Conservation (phyloP, 2,329 filamentous ascomycete species). For the Parasarocladium wereldwijsianum region DNA sequence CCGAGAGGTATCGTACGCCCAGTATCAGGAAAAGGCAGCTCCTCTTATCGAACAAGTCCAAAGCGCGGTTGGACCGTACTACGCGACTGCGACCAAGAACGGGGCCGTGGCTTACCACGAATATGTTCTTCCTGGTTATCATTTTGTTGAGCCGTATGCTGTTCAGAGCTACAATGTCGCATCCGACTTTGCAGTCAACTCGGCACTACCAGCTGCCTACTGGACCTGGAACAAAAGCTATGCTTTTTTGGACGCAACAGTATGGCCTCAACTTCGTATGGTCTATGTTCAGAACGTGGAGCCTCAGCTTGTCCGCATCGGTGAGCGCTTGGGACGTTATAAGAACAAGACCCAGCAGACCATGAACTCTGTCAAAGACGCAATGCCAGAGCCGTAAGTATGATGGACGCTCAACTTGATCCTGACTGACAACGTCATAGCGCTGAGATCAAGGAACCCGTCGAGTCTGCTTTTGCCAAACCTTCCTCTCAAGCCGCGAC, state of each 20-base stretch:
- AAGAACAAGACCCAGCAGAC: slow-evolving; percentile 22
- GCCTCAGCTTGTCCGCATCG: slow-evolving; percentile 85
- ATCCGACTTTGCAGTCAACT: slow-evolving; percentile 51
- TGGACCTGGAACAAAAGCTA: slow-evolving; percentile 57
- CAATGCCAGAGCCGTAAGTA: not conserved
- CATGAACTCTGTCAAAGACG: slow-evolving; percentile 11
- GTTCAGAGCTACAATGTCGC: slow-evolving; percentile 51
- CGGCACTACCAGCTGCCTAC: slow-evolving; percentile 56
- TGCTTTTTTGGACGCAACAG: slow-evolving; percentile 55
- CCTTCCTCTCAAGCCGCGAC: slow-evolving; percentile 14
- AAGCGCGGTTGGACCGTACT: slow-evolving; percentile 53
- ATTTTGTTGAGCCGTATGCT: slow-evolving; percentile 59
- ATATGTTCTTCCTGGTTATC: slow-evolving; percentile 62
- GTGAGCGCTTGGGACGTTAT: slow-evolving; percentile 72
- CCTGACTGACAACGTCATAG: not conserved
- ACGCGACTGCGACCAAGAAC: slow-evolving; percentile 46
- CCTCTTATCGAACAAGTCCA: slow-evolving; percentile 56
- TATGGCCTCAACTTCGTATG: slow-evolving; percentile 70
- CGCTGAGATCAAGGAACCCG: slow-evolving; percentile 6
- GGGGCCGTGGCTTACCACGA: slow-evolving; percentile 55
- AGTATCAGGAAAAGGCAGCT: slow-evolving; percentile 58
- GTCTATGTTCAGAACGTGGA: slow-evolving; percentile 88
- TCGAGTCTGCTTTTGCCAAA: slow-evolving; percentile 19
- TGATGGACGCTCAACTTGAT: not conserved
- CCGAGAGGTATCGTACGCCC: slow-evolving; percentile 41